phyloP scores from a whole-genome alignment of 2,329 filamentous ascomycete species.

The Aspergillus costaricaensis region DNA sequence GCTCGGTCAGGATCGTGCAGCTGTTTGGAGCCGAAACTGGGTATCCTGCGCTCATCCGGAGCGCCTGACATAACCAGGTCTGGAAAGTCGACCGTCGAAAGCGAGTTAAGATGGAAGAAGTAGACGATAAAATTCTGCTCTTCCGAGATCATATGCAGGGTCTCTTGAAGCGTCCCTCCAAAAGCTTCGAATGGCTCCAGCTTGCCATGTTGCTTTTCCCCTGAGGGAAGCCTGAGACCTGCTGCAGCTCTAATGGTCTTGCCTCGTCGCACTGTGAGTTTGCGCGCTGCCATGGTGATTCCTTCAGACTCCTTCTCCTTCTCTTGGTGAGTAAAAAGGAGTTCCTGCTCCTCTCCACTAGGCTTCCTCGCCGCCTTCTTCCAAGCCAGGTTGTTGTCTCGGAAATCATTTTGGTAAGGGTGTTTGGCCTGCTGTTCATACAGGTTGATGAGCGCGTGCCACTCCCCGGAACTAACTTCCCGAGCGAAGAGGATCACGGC shows the following conservation, averaged over 20 bases:
- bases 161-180: constrained; percentile 74
- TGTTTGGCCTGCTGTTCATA: constrained; percentile 77
- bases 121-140: constrained; percentile 98
- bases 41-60: constrained; percentile 69
- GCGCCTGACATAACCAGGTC: constrained; percentile 70
- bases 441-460: constrained; percentile 74
- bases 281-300: constrained; percentile 74
- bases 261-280: constrained; percentile 90
- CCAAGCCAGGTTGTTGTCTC: constrained; percentile 74
- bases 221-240: constrained; percentile 46
- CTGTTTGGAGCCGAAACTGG: constrained; percentile 71
- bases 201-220: constrained; percentile 63
- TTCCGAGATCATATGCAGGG: constrained; percentile 79
- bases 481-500: constrained; percentile 84
- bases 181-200: constrained; percentile 81
- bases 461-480: constrained; percentile 78
- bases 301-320: constrained; percentile 76
- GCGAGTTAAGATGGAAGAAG: constrained; percentile 91
- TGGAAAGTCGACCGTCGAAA: constrained; percentile 78
- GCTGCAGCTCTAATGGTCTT: constrained; percentile 63
- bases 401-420: constrained; percentile 80
- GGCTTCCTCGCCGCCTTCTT: constrained; percentile 75
- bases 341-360: constrained; percentile 73
- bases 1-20: constrained; percentile 86
- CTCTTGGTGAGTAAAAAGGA: constrained; percentile 88